These are phyloP conservation scores for Pascua guehoae DNA, from an alignment of 1,284 basidiomycete genomes.

Conservation along the genomic window DNA sequence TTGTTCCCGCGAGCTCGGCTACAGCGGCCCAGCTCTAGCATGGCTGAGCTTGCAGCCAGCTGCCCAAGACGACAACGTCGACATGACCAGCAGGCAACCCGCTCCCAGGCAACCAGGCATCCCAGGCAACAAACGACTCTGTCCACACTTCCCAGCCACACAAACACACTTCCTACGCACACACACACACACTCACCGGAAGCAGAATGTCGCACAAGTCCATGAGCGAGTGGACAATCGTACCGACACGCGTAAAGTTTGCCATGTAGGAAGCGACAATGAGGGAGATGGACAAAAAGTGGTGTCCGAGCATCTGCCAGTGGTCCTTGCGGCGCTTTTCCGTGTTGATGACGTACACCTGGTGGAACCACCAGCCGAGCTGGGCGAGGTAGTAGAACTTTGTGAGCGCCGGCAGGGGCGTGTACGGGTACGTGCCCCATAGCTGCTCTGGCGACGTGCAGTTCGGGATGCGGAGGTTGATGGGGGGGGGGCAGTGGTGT, in stretches of 20 bases:
- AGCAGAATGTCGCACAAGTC: conserved; percentile 89
- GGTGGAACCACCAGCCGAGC: conserved; percentile 89
- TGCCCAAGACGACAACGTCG: too few relatives aligned
- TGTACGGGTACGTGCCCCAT: conserved; percentile 80
- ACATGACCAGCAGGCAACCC: too few relatives aligned
- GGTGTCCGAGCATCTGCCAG: conserved; percentile 92
- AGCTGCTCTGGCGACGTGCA: conserved; percentile 65
- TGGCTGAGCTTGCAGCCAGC: too few relatives aligned
- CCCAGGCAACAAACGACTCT: too few relatives aligned
- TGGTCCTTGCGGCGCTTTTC: conserved; percentile 91
- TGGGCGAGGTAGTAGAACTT: conserved; percentile 92
- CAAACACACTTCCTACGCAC: too few relatives aligned
- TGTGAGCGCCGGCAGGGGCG: conserved; percentile 67
- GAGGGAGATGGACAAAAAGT: conserved; percentile 80
- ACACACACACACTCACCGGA: conserved; percentile 60
- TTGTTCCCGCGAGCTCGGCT: too few relatives aligned
- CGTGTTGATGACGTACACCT: conserved; percentile 86
- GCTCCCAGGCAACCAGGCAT: too few relatives aligned
- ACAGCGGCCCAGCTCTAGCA: too few relatives aligned
- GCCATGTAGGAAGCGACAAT: conserved; percentile 73
- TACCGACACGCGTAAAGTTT: conserved; percentile 84
- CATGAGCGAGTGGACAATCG: conserved; percentile 84
- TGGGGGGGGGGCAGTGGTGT: conserved; percentile 31
- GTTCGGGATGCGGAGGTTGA: conserved; percentile 71
- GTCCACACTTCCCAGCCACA: too few relatives aligned